phyloP scores from a whole-genome alignment of 257 asterid genomes.

The Solanum appendiculatum region DNA sequence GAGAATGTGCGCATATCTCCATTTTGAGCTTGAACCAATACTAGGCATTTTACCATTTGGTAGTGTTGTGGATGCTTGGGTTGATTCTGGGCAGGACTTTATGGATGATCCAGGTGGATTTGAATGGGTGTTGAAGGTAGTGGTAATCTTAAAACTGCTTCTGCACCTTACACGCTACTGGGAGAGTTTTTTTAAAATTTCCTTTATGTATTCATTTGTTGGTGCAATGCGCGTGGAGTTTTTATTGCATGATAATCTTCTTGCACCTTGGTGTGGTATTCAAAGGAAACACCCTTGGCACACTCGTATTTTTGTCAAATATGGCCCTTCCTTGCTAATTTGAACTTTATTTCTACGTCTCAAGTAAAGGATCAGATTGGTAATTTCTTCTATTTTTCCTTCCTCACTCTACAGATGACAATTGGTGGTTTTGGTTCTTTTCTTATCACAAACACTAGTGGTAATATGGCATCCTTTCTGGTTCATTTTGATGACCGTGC shows the following conservation, averaged over 20 bases:
- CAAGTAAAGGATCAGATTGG: not conserved
- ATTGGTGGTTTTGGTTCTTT: not conserved
- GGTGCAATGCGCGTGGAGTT: not conserved
- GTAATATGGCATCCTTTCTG: not conserved
- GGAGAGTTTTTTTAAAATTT: not conserved
- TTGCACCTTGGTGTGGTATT: not conserved
- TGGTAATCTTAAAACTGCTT: not conserved
- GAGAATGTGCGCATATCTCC: not conserved
- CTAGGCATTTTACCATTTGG: not conserved
- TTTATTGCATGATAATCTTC: not conserved
- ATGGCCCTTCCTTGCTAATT: not conserved
- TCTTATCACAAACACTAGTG: not conserved
- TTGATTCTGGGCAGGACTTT: not conserved
- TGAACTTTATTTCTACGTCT: not conserved
- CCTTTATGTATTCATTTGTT: not conserved
- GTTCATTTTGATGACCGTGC: not conserved
- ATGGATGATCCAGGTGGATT: not conserved
- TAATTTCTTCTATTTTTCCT: not conserved
- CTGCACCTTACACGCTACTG: not conserved
- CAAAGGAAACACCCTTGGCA: not conserved
- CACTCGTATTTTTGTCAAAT: not conserved
- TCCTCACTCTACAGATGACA: not conserved
- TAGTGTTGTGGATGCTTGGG: not conserved
- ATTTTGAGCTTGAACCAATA: not conserved
- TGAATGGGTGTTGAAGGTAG: not conserved